Evolutionary conservation across 108 stramenopile species (phyloP).

Genomic region (Schizochytrium sp.): DNA sequence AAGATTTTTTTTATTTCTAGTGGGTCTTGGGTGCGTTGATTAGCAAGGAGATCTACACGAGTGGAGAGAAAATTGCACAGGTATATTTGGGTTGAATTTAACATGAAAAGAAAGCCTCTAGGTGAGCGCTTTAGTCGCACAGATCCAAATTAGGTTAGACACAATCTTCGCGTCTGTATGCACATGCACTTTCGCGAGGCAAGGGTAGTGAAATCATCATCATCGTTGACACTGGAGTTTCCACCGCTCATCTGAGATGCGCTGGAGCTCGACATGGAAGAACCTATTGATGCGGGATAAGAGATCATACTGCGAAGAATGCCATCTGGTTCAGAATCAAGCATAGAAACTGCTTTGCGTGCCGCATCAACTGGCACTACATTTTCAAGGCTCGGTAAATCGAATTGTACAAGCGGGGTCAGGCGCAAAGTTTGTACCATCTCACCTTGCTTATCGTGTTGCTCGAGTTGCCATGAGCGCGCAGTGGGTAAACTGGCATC

Average conservation of each 20-base stretch:
- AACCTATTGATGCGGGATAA: neutral
- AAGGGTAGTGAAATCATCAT: no score
- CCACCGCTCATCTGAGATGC: neutral
- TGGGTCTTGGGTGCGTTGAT: no score
- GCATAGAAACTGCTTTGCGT: neutral
- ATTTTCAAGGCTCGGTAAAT: neutral
- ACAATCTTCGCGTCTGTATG: conserved; percentile 26
- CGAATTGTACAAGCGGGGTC: neutral
- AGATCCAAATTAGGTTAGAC: neutral
- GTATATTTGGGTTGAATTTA: no score
- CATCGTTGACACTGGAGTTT: no score
- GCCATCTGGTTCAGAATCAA: neutral
- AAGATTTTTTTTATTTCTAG: no score
- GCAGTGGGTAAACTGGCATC: conserved; percentile 29
- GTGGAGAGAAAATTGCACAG: no score
- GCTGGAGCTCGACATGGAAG: neutral
- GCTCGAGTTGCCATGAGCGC: conserved; percentile 9
- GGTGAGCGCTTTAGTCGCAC: no score
- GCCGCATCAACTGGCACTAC: neutral
- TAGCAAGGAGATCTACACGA: no score
- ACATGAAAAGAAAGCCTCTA: no score
- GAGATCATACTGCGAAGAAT: conserved; percentile 43
- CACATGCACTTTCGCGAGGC: neutral
- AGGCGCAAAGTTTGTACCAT: conserved; percentile 7
- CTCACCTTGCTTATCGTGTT: conserved; percentile 8